Evolutionary conservation across 495 filamentous ascomycete species (phyloP).

Genomic region (Penicillium coffeae): DNA sequence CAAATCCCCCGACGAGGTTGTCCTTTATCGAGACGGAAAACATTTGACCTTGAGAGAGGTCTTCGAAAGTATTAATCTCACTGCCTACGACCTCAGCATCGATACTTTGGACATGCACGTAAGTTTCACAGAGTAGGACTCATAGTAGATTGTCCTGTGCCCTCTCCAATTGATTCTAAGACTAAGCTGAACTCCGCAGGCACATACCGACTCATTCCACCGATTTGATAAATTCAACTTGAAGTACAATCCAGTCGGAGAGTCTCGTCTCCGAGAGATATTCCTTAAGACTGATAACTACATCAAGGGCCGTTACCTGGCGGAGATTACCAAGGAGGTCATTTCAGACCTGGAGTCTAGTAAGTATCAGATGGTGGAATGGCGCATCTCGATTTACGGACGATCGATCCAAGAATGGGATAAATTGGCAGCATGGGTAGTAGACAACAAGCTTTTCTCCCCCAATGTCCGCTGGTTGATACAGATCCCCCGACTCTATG

Average conservation of each 20-base stretch:
- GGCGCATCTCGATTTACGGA: slow-evolving; percentile 96
- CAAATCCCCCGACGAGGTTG: slow-evolving; percentile 89
- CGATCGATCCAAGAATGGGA: slow-evolving; percentile 93
- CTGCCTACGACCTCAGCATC: slow-evolving; percentile 96
- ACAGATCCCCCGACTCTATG: slow-evolving; percentile 90
- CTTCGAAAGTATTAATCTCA: slow-evolving; percentile 94
- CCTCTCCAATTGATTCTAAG: too few species aligned
- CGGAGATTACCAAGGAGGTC: slow-evolving; percentile 96
- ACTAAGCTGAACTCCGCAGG: slow-evolving; percentile 44
- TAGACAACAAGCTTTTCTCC: slow-evolving; percentile 96
- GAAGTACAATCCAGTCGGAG: slow-evolving; percentile 96
- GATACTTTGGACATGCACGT: slow-evolving; percentile 99
- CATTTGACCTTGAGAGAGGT: slow-evolving; percentile 88
- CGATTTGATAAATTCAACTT: slow-evolving; percentile 99
- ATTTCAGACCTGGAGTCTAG: slow-evolving; percentile 97
- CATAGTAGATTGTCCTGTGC: not conserved
- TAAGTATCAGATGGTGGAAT: slow-evolving; percentile 99
- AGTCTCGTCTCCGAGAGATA: slow-evolving; percentile 90
- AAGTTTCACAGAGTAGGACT: slow-evolving; percentile 25
- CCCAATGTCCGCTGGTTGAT: slow-evolving; percentile 98
- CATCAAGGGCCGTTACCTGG: slow-evolving; percentile 91
- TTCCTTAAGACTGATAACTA: slow-evolving; percentile 98
- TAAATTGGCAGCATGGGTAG: slow-evolving; percentile 95
- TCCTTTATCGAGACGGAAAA: slow-evolving; percentile 89
- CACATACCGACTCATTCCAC: slow-evolving; percentile 96